Evolutionary conservation across 306 rosid species (phyloP), one percentile per base, ranked within the genome.

Genomic region (Ormosia emarginata): DNA sequence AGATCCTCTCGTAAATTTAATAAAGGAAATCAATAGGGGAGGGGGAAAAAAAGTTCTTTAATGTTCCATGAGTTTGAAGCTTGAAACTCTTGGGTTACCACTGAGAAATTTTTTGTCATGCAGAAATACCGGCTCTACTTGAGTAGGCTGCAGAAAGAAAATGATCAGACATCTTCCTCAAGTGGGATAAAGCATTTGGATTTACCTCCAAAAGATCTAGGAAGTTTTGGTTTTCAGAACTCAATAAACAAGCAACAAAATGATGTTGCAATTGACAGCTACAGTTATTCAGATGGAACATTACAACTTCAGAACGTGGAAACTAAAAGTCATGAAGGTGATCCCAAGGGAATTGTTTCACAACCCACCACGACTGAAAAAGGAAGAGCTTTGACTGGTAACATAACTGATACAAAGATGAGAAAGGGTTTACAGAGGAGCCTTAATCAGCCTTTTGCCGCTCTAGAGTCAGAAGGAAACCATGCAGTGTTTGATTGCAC

Each of bases 111-210:
- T 77, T 71, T 55, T 43, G 14, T 65, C 78, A 2, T 82, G 84
- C 97, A 96, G 99, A 96, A 96, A 83, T 96, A 93, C 75, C 94
- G 98, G 80, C 98, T 96, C 76, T 96, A 96, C 88, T 81, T 93
- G 94, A 85, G 94, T 77, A 84, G 99, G 87, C 83, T 96, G 77
- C 98, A 90, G 78, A 96, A 92, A 74, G 97, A 92, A 37, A 88
- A 83, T 13, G 97, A 91, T 13, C 85, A 76, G 7, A 93, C 87
- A 84, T 78, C 94, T 84, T 70, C 89, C 75, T 85, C 89, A 46
- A 84, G 83, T 61, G 99, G 93, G 66, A 75, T 78, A 76, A 95
- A 92, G 85, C 93, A 59, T 80, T 66, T 90, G 0, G 98, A 95
- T 71, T 81, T 80, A 40, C 44, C 87, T 75, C 49, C 90, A n/a